A percentile compares a stretch with the other conserved stretches of the same genome.
Conservation (phyloP, 352 stramenopile genomes). For the Bremia lactucae region DNA sequence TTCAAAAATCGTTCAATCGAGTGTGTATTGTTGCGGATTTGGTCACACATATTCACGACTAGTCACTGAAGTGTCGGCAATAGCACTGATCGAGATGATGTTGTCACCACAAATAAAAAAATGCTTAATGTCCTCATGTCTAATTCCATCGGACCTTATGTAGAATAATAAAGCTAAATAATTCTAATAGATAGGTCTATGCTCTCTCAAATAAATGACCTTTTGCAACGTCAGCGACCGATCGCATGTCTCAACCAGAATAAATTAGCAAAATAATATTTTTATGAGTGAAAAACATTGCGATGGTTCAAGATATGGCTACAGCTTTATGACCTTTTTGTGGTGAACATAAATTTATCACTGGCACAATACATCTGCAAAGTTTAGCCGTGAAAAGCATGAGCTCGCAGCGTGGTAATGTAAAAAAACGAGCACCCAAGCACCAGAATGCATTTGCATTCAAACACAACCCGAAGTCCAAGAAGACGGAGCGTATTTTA, state of each 20-base stretch:
- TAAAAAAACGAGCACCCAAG: conserved; percentile 84
- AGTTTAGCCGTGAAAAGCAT: conserved; percentile 26
- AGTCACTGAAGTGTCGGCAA: conserved; percentile 20
- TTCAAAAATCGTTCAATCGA: no score
- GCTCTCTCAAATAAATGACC: conserved; percentile 5
- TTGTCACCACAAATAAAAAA: conserved; percentile 90
- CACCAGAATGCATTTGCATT: conserved; percentile 98
- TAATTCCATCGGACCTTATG: conserved; percentile 7
- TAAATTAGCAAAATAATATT: no score
- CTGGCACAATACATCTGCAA: conserved; percentile 5
- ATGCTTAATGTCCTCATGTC: conserved; percentile 61
- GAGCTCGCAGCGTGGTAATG: conserved; percentile 78
- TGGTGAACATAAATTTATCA: conserved; percentile 2
- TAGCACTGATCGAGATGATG: conserved; percentile 65
- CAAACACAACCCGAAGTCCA: conserved; percentile 97
- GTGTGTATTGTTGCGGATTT: no score
- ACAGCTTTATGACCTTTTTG: conserved; percentile 5
- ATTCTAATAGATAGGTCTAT: no score
- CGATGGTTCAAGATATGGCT: conserved; percentile 25
- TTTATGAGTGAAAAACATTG: no score
- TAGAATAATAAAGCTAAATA: conserved; percentile 1
- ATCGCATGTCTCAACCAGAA: conserved; percentile 15
- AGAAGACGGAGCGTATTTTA: conserved; percentile 93
- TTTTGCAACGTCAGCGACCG: conserved; percentile 27
- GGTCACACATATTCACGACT: no score